phyloP scores from a whole-genome alignment of 495 filamentous ascomycete species.

The Podospora pseudoanserina region DNA sequence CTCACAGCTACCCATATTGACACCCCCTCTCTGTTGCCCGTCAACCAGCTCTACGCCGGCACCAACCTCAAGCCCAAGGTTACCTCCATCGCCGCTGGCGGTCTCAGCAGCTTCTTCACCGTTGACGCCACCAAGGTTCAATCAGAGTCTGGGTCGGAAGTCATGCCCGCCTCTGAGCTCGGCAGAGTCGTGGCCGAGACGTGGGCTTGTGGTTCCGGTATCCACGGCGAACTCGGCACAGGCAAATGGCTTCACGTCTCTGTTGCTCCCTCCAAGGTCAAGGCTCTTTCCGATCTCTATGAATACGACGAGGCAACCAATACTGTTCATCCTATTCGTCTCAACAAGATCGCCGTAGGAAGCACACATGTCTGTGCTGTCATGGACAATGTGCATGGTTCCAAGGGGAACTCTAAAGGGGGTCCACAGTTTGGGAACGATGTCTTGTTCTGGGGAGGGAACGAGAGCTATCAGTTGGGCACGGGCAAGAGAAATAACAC shows the following conservation, averaged over 20 bases:
- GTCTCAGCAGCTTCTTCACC: slow-evolving; percentile 78
- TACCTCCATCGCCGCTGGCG: slow-evolving; percentile 77
- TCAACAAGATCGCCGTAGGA: slow-evolving; percentile 68
- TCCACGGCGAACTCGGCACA: slow-evolving; percentile 76
- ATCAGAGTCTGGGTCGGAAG: slow-evolving; percentile 6
- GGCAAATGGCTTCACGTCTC: slow-evolving; percentile 91
- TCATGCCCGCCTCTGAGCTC: slow-evolving; percentile 36
- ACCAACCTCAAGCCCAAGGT: slow-evolving; percentile 56
- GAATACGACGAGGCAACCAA: slow-evolving; percentile 78
- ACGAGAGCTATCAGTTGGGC: slow-evolving; percentile 89
- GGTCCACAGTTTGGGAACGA: slow-evolving; percentile 82
- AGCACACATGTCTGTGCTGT: slow-evolving; percentile 74
- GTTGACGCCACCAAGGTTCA: slow-evolving; percentile 64
- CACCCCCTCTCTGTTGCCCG: slow-evolving; percentile 62
- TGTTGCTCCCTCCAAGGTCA: slow-evolving; percentile 73
- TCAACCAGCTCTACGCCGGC: slow-evolving; percentile 66
- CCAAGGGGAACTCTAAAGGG: slow-evolving; percentile 48
- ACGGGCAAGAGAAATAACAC: slow-evolving; percentile 84
- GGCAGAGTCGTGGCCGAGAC: slow-evolving; percentile 65
- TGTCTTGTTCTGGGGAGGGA: slow-evolving; percentile 88
- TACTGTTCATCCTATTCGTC: slow-evolving; percentile 68
- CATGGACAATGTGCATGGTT: slow-evolving; percentile 69
- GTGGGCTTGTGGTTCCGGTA: slow-evolving; percentile 81
- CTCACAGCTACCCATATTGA: slow-evolving; percentile 60
- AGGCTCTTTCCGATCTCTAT: slow-evolving; percentile 71